Conservation (phyloP, 345 rosid species). For the Euphorbia tirucalli region DNA sequence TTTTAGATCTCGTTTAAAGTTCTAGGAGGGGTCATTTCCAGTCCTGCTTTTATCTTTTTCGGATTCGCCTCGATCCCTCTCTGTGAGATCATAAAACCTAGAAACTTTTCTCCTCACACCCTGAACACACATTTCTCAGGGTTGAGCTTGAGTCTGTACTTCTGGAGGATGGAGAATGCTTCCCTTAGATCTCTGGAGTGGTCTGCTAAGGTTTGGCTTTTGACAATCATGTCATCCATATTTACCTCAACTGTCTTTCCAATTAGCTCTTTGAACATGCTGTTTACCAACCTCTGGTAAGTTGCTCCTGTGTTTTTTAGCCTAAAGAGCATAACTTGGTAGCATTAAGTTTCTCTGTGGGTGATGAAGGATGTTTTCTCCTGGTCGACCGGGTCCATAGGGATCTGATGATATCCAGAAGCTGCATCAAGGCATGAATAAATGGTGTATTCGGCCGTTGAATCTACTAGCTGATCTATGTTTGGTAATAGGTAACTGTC, state of each 20-base stretch:
- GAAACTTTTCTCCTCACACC: background rate
- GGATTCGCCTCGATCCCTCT: background rate
- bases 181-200: background rate
- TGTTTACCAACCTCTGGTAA: background rate
- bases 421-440: background rate
- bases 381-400: background rate
- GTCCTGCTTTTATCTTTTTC: background rate
- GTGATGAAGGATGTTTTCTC: background rate
- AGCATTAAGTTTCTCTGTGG: background rate
- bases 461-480: background rate
- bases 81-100: background rate
- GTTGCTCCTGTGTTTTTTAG: background rate
- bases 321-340: background rate
- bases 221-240: background rate
- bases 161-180: background rate
- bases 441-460: background rate
- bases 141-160: background rate
- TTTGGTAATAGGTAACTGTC: background rate
- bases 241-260: background rate
- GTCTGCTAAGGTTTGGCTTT: background rate
- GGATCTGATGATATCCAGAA: background rate
- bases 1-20: background rate
- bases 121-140: background rate
- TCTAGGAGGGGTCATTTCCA: background rate
- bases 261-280: background rate